phyloP scores from a whole-genome alignment of 345 rosid species.

The Hibiscus mutabilis region DNA sequence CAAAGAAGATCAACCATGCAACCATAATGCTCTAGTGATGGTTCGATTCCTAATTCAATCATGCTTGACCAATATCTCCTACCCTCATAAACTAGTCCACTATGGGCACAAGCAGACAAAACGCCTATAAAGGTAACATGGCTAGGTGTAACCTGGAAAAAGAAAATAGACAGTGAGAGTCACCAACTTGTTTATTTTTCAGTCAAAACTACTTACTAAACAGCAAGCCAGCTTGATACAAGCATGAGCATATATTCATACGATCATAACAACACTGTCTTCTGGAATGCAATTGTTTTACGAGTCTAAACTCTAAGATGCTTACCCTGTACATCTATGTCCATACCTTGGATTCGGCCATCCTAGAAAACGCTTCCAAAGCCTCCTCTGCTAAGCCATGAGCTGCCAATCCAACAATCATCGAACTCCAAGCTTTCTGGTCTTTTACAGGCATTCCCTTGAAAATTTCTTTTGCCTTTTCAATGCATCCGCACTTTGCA shows the following conservation, averaged over 20 bases:
- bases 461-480: slow-evolving; percentile 30
- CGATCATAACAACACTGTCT: slow-evolving; percentile 30
- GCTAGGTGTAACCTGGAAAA: slow-evolving; percentile 41
- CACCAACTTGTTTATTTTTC: slow-evolving; percentile 27
- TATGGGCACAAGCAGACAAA: slow-evolving; percentile 41
- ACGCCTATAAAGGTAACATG: slow-evolving; percentile 43
- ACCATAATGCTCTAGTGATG: slow-evolving; percentile 42
- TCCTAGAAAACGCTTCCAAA: slow-evolving; percentile 26
- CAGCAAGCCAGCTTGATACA: slow-evolving; percentile 37
- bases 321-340: slow-evolving; percentile 62
- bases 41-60: slow-evolving; percentile 37
- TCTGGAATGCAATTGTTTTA: slow-evolving; percentile 46
- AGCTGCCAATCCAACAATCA: slow-evolving; percentile 36
- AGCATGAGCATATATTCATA: slow-evolving; percentile 31
- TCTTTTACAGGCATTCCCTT: slow-evolving; percentile 21
- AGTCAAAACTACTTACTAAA: slow-evolving; percentile 38
- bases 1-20: slow-evolving; percentile 48
- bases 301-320: slow-evolving; percentile 41
- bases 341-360: slow-evolving; percentile 25
- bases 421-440: slow-evolving; percentile 40
- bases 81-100: slow-evolving; percentile 38
- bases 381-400: slow-evolving; percentile 39
- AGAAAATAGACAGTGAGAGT: slow-evolving; percentile 12
- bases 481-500: slow-evolving; percentile 37
- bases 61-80: slow-evolving; percentile 32